phyloP scores from a whole-genome alignment of 2,329 filamentous ascomycete species.

The Penicillium sp. region DNA sequence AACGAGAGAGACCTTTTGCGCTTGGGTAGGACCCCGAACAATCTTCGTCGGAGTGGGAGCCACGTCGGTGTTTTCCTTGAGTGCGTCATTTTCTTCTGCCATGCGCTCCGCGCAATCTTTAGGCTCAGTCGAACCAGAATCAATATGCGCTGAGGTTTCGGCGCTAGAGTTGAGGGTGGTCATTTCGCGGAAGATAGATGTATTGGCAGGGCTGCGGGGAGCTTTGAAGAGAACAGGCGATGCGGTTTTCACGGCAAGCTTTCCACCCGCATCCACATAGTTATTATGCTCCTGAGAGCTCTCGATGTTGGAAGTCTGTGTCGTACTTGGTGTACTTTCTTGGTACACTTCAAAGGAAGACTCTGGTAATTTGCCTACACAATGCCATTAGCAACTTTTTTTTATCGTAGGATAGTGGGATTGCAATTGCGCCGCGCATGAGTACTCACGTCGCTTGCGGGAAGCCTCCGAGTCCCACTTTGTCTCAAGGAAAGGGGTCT shows the following conservation, averaged over 20 bases:
- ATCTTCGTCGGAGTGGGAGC: slow-evolving; percentile 11
- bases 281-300: background rate
- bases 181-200: slow-evolving; percentile 10
- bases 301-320: background rate
- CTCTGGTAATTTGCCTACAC: slow-evolving; percentile 19
- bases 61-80: slow-evolving; percentile 1
- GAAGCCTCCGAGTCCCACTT: slow-evolving; percentile 35
- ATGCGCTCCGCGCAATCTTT: background rate
- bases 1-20: slow-evolving; percentile 29
- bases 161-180: slow-evolving; percentile 4
- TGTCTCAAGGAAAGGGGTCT: slow-evolving; percentile 37
- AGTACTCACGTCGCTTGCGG: slow-evolving; percentile 27
- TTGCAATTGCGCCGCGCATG: background rate
- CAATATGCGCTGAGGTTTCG: slow-evolving; percentile 9
- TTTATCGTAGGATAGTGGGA: background rate
- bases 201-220: slow-evolving; percentile 3
- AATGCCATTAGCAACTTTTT: slow-evolving; percentile 2
- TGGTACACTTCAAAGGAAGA: slow-evolving; percentile 15
- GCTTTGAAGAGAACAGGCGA: slow-evolving; percentile 5
- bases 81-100: background rate
- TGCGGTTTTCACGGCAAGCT: slow-evolving; percentile 7
- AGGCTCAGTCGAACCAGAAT: slow-evolving; percentile 5
- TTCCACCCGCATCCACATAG: slow-evolving; percentile 1
- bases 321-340: slow-evolving; percentile 3
- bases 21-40: slow-evolving; percentile 24